Evolutionary conservation across 306 rosid genomes (phyloP), one percentile per base, ranked within the genome.

Genomic region (Ormosia emarginata): DNA sequence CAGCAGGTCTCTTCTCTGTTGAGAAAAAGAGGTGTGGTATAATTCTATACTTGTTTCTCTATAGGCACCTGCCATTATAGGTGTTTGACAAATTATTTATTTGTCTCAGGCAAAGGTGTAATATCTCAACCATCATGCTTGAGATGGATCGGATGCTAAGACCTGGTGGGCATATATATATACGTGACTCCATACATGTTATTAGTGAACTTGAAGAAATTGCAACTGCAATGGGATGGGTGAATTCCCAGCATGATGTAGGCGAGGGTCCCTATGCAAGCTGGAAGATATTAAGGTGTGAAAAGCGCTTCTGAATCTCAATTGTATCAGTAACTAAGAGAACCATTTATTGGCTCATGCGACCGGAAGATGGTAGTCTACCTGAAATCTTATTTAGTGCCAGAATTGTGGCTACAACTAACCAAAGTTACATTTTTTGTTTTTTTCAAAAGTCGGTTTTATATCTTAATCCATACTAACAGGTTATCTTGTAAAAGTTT

Each of bases 221-320:
- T 49, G 94, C 90, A 24, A 80, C 75, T 41, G 95, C 94, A 72
- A 50, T 93, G 77, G 97, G 97, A 63, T 95, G 97, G 97, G 77
- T 82, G 66, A 80, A 58, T 29, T 58, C 81, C 24, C 79, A 73
- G 33, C 84, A 86, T 49, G 93, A 89, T 41, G 90, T 97, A 3
- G 87, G 92, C n/a, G 99, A 95, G 85, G 99, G 98, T 50, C 98
- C 99, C 11, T 89, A 88, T 67, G 89, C 97, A 69, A 93, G 97
- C 64, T 84, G 87, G 93, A 95, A 86, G 91, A 83, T 95, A 85
- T 84, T 95, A 68, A 84, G 91, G 15, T 67, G 89, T 13, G 97
- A 93, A 56, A 95, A 95, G 85, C 85, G 86, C 41, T 83, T 93
- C 80, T 88, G 80, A 90, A 70, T 37, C 82, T 71, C 36, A 59